Evolutionary conservation across 345 rosid species (phyloP), one percentile per base, ranked within the genome.

Genomic region (Tarenaya hassleriana): DNA sequence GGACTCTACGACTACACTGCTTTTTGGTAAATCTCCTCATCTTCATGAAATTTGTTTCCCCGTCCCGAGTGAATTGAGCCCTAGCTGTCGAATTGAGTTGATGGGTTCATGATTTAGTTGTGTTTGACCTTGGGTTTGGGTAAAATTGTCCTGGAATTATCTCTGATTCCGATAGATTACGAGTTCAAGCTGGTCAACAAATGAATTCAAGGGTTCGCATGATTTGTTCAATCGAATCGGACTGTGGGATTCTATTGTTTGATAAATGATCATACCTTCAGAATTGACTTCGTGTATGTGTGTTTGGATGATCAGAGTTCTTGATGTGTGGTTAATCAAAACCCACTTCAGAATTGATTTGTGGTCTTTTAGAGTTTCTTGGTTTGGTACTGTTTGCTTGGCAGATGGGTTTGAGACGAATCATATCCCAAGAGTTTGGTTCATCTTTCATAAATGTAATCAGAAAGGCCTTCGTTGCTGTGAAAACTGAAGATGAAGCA

Each of bases 1-100:
- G 67, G 74, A 11, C 77, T 75, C 73, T 78, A 68, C 50, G 69
- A 74, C 57, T 76, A 69, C 63, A 69, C 75, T 24, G 44, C 87
- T 62, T 80, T 76, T 81, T 71, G 90, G 95, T 82, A 75, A 17
- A 18, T n/a, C 31, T 10, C 12, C 7, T 7, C 8, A 11, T 10
- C 4, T 29, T 34, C 49, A 35, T 9, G 40, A 16, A 12, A 7
- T 42, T n/a, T 4, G 11, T 5, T 29, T n/a, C 6, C 13, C 24
- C n/a, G n/a, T 48, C 24, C 24, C 3, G 2, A 10, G 24, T 24
- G 8, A 33, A 13, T 37, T 1, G 3, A 19, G 3, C 12, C 34
- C 13, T 4, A 19, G 12, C 41, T 16, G 11, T 7, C 0, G 40
- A 7, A 35, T n/a, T n/a, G n/a, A n/a, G n/a, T n/a, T n/a, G n/a